Conservation (phyloP, 768 basidiomycete species). For the Boletus rufocinnamomeus region DNA sequence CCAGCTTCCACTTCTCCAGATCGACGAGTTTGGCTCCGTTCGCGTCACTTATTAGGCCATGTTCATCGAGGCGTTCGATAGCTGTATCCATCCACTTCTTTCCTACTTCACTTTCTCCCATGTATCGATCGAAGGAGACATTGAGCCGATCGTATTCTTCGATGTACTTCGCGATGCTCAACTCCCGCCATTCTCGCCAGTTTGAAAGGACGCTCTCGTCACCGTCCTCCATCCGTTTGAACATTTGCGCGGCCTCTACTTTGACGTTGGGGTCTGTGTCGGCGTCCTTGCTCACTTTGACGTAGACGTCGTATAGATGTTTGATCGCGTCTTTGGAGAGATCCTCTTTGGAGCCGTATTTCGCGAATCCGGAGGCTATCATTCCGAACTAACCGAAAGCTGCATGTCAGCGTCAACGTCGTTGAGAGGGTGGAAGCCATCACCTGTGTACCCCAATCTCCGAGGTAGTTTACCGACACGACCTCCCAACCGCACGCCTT, state of each 20-base stretch:
- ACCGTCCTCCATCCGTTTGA: constrained; percentile 94
- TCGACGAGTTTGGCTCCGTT: constrained; percentile 88
- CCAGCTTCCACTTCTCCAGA: constrained; percentile 86
- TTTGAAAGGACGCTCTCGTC: constrained; percentile 81
- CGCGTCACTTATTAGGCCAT: constrained; percentile 72
- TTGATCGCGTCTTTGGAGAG: constrained; percentile 90
- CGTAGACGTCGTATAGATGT: constrained; percentile 93
- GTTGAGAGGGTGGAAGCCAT: neutral
- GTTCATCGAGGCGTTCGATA: constrained; percentile 63
- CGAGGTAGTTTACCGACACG: constrained; percentile 89
- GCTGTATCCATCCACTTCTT: constrained; percentile 74
- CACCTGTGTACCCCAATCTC: constrained; percentile 98
- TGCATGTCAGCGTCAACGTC: neutral
- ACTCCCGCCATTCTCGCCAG: constrained; percentile 91
- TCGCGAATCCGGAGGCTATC: constrained; percentile 88
- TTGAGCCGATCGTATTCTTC: constrained; percentile 89
- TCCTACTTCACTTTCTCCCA: constrained; percentile 83
- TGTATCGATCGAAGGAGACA: constrained; percentile 89
- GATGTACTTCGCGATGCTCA: constrained; percentile 87
- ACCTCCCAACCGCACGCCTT: constrained; percentile 93
- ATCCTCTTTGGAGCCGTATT: constrained; percentile 84
- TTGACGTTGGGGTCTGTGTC: constrained; percentile 72
- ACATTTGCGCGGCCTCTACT: constrained; percentile 78
- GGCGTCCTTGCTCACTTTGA: constrained; percentile 88
- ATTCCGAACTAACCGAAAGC: constrained; percentile 63